These are phyloP conservation scores for Prunella vulgaris DNA, from an alignment of 257 asterid genomes.

Conservation along the genomic window DNA sequence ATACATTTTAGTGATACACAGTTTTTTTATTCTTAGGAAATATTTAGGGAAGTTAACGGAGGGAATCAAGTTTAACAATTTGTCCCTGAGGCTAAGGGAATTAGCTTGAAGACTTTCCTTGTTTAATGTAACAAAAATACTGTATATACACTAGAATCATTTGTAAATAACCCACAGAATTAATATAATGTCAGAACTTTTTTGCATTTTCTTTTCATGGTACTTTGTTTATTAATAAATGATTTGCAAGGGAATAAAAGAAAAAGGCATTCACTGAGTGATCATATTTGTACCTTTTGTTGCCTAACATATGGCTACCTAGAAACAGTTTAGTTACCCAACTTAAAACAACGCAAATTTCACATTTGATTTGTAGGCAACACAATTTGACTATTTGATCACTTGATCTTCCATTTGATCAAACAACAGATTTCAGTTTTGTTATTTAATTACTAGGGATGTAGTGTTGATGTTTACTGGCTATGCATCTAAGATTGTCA, in stretches of 20 bases:
- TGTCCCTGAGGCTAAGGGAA: neutral
- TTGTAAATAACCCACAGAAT: neutral
- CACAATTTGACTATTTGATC: neutral
- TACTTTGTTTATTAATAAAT: neutral
- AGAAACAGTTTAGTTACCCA: neutral
- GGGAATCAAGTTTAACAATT: neutral
- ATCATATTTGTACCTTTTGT: neutral
- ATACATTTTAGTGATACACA: neutral
- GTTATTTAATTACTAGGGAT: neutral
- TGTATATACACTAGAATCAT: neutral
- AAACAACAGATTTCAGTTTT: neutral
- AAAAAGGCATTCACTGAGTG: neutral
- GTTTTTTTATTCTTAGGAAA: neutral
- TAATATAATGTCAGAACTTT: neutral
- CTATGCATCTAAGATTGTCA: neutral
- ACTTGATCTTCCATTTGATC: constrained; percentile 2
- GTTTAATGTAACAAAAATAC: neutral
- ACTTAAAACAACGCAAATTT: constrained; percentile 1
- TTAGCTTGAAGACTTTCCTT: neutral
- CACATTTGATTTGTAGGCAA: neutral
- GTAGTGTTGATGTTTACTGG: neutral
- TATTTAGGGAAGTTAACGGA: neutral
- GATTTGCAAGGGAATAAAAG: neutral
- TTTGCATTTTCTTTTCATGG: neutral
- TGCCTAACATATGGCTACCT: constrained; percentile 12